Conservation (phyloP, 129 eudicot genomes). For the Tagetes patula region DNA sequence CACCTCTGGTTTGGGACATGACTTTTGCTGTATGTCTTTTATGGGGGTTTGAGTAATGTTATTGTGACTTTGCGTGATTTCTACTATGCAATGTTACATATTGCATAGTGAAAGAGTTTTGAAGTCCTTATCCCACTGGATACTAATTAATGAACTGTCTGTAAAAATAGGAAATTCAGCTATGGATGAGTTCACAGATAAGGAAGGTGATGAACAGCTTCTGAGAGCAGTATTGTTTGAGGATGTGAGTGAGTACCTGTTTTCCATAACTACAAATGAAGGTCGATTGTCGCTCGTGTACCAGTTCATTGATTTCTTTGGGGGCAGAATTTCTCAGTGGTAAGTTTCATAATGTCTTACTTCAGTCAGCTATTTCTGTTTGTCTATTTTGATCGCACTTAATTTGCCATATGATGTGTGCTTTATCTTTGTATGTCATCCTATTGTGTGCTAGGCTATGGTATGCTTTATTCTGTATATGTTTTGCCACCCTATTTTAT, state of each 20-base stretch:
- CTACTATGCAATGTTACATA: conserved; percentile 14
- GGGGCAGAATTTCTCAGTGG: conserved; percentile 79
- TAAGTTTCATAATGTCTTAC: conserved; percentile 39
- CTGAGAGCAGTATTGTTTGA: conserved; percentile 72
- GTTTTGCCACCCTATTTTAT: too few species aligned
- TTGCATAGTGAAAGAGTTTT: background rate
- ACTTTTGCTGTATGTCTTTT: background rate
- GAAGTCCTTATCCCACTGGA: background rate
- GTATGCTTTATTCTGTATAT: too few species aligned
- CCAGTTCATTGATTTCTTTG: conserved; percentile 81
- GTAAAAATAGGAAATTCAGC: conserved; percentile 44
- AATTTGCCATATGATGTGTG: background rate
- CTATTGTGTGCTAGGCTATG: too few species aligned
- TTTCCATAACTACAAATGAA: conserved; percentile 76
- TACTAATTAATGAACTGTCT: background rate
- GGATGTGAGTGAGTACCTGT: conserved; percentile 76
- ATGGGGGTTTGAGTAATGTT: conserved; percentile 8
- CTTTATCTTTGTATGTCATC: too few species aligned
- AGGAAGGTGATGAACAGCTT: conserved; percentile 77
- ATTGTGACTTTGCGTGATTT: background rate
- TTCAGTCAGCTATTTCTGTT: conserved; percentile 9
- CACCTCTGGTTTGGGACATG: conserved; percentile 11
- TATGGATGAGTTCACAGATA: conserved; percentile 41
- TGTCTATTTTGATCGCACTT: conserved; percentile 5
- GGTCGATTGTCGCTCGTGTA: conserved; percentile 65